phyloP scores from a whole-genome alignment of 176 grass and related monocot genomes.

The Musa troglodytarum region DNA sequence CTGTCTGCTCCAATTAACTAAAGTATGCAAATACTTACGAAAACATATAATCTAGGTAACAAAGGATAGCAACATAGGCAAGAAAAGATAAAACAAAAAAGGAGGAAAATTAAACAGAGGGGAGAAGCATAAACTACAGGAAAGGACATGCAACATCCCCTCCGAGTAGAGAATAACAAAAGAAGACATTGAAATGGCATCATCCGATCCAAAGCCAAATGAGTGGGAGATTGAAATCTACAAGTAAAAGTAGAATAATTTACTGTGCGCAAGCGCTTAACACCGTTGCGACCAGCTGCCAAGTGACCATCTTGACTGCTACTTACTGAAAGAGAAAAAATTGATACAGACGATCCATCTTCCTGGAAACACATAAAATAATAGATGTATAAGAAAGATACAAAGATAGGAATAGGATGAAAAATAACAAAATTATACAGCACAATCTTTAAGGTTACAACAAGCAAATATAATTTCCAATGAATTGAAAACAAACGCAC shows the following conservation, averaged over 20 bases:
- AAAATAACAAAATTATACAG: background rate
- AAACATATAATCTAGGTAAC: no score
- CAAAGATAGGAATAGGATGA: background rate
- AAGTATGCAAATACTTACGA: no score
- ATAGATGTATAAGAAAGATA: background rate
- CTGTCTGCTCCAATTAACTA: no score
- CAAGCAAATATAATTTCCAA: background rate
- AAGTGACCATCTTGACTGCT: constrained; percentile 84
- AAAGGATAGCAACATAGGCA: no score
- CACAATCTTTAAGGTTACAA: background rate
- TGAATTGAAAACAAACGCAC: background rate
- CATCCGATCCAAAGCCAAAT: no score
- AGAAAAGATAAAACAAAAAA: background rate
- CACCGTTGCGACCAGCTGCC: constrained; percentile 87
- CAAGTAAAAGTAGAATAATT: constrained; percentile 19
- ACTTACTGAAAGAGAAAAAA: constrained; percentile 89
- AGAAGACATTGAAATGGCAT: background rate
- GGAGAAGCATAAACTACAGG: background rate
- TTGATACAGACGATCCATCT: constrained; percentile 82
- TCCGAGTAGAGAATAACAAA: background rate
- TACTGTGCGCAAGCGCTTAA: constrained; percentile 89
- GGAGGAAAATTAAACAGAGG: background rate
- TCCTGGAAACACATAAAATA: constrained; percentile 42
- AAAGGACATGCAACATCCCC: background rate
- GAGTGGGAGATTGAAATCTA: background rate